Evolutionary conservation across 164 flowering plant genomes (phyloP), one percentile per base, ranked within the genome.

Genomic region (Santalum album): DNA sequence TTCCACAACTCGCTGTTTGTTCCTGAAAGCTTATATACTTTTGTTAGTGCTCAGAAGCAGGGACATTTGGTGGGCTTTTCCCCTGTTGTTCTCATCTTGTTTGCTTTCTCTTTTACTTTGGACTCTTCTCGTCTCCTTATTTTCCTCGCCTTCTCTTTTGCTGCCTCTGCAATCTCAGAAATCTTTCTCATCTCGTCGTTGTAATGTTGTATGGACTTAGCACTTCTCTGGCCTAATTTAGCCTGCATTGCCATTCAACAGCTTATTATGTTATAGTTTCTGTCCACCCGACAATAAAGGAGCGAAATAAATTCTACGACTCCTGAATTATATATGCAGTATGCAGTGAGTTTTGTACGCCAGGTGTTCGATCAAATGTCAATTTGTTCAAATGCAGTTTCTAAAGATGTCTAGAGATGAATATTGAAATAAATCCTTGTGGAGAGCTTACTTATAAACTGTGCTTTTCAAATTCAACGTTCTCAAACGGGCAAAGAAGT

Each of bases 71-170:
- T 20, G 18, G 88, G 82, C 54, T 57, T 1, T 57, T 69, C 55
- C 54, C 89, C 84, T 10, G 86, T 78, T 58, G 32, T 21, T 67
- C 84, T 65, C 44, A 74, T 69, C 25, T 19, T 68, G 52, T 80
- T 68, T 57, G 89, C 78, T 51, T 80, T 80, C 43, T 68, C 72
- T 54, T 66, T 75, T 20, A 61, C 79, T 62, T 78, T 78, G 3
- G 73, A n/a, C 69, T 74, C 83, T 51, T 78, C 76, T 16, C 65
- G 68, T 54, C 63, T 71, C 47, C 61, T 60, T 22, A 60, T 73
- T 38, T 76, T 73, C 25, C 66, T 65, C 48, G 79, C 82, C 56
- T 80, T 64, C 24, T 66, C 69, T 57, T 70, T 67, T 53, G 86
- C 89, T 62, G 72, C 84, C 27, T 42, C 66, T 40, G 75, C 82